Base-by-base conservation (phyloP, 768 basidiomycete species). In the Panaeolus papilionaceus region DNA sequence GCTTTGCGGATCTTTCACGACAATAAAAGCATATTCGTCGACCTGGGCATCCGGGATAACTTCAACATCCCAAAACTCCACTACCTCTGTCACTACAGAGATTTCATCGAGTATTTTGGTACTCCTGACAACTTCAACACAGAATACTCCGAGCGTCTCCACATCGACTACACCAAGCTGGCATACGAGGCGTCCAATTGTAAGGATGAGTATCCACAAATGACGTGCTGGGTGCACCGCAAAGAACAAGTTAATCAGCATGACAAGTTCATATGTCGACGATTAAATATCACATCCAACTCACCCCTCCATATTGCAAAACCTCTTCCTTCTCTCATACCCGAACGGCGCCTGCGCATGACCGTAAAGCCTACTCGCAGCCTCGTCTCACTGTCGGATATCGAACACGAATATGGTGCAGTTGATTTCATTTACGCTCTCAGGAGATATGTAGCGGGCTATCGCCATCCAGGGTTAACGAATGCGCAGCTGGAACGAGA, bases 21-120 rank as follows among this genome's bases (percentile, higher is more conserved):
- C 7, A 61, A 78, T 63, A 77, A 77, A 49, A 42, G 73, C 1
- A 69, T 80, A 1, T 80, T 82, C 63, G 38, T 77, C 18, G 45
- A 67, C 12, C 66, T 69, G 37, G 66, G 66, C 14, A 47, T 69
- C 16, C 51, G 66, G 8, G 37, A 67, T 0, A 80, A 64, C 66
- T 80, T 16, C 79, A 81, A 78, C 61, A 72, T 80, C 28, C 78
- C 77, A 0, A 81, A 81, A 66, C 38, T 78, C 16, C 75, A 78
- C 63, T 68, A 63, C 5, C 61, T 78, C 14, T 23, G 66, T 8
- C 75, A 78, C 58, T 77, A 77, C 61, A 45, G 67, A 0, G 62
- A 71, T 0, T 11, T 62, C 1, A 80, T 79, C 40, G 45, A 49
- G 10, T 20, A 45, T 37, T 66, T 71, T 64, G 75, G 74, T 26